These are phyloP conservation scores for Solanum infundibuliforme DNA, from an alignment of 257 asterid species.

Conservation along the genomic window DNA sequence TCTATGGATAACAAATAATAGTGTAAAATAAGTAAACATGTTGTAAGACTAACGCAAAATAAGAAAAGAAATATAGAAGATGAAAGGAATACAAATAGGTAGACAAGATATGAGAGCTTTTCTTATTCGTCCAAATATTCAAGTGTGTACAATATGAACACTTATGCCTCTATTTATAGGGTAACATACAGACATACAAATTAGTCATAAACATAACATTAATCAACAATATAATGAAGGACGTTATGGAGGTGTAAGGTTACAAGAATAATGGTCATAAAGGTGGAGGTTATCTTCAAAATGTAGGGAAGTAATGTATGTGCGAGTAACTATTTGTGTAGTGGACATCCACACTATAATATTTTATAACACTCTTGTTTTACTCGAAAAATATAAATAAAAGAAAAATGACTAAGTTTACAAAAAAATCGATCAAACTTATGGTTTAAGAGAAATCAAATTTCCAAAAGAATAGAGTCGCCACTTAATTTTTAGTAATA, in stretches of 20 bases:
- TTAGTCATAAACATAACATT: too few species aligned
- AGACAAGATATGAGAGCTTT: not conserved
- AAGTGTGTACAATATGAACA: too few species aligned
- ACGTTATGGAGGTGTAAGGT: not conserved
- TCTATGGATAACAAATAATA: not conserved
- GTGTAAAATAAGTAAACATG: not conserved
- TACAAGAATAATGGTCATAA: not conserved
- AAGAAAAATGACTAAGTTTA: too few species aligned
- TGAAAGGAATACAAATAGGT: not conserved
- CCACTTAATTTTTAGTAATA: too few species aligned
- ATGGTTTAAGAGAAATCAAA: too few species aligned
- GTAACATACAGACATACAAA: too few species aligned
- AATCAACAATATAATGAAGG: not conserved
- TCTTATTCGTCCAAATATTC: not conserved
- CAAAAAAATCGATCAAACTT: too few species aligned
- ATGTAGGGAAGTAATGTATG: not conserved
- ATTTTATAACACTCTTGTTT: too few species aligned
- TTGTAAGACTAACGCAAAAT: not conserved
- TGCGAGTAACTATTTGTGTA: not conserved
- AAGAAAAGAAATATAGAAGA: not conserved
- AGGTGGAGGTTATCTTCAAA: not conserved
- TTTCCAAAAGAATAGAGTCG: too few species aligned
- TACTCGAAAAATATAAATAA: too few species aligned
- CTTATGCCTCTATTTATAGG: not conserved
- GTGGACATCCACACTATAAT: too few species aligned